Conservation (phyloP, 1,284 basidiomycete genomes). For the Melampsora larici-populina region DNA sequence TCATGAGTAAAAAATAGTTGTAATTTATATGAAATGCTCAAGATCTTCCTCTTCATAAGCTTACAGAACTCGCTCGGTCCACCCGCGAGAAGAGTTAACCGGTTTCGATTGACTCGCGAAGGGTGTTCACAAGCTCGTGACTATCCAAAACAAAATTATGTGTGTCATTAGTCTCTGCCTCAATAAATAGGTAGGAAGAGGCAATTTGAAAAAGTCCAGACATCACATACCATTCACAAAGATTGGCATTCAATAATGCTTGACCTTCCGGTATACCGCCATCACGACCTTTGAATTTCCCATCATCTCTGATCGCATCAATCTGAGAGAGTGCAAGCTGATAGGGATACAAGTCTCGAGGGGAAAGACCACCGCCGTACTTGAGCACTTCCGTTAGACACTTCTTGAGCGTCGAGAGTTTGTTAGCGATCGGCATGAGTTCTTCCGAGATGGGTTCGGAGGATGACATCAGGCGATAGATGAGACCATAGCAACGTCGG, state of each 20-base stretch:
- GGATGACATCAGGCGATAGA: slow-evolving; percentile 90
- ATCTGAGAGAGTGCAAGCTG: slow-evolving; percentile 86
- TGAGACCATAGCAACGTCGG: slow-evolving; percentile 90
- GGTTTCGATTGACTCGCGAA: slow-evolving; percentile 35
- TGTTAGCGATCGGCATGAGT: slow-evolving; percentile 92
- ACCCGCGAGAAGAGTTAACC: slow-evolving; percentile 5
- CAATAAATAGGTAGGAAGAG: neutral
- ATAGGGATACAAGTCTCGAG: slow-evolving; percentile 87
- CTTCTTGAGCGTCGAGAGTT: slow-evolving; percentile 83
- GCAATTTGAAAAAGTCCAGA: slow-evolving; percentile 43
- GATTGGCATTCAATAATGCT: slow-evolving; percentile 90
- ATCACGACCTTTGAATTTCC: slow-evolving; percentile 76
- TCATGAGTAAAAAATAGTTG: too few species aligned
- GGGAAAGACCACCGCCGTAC: slow-evolving; percentile 89
- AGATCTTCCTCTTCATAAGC: too few species aligned
- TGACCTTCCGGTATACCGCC: slow-evolving; percentile 90
- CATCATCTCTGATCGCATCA: slow-evolving; percentile 85
- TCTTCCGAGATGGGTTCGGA: slow-evolving; percentile 99
- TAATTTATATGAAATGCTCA: too few species aligned
- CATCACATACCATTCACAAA: slow-evolving; percentile 72
- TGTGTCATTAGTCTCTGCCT: neutral
- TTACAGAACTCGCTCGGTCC: too few species aligned
- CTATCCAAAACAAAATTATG: neutral
- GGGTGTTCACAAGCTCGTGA: slow-evolving; percentile 38
- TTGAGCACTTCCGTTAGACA: slow-evolving; percentile 96